Conservation (phyloP, 768 basidiomycete genomes). For the Galerina marginata region DNA sequence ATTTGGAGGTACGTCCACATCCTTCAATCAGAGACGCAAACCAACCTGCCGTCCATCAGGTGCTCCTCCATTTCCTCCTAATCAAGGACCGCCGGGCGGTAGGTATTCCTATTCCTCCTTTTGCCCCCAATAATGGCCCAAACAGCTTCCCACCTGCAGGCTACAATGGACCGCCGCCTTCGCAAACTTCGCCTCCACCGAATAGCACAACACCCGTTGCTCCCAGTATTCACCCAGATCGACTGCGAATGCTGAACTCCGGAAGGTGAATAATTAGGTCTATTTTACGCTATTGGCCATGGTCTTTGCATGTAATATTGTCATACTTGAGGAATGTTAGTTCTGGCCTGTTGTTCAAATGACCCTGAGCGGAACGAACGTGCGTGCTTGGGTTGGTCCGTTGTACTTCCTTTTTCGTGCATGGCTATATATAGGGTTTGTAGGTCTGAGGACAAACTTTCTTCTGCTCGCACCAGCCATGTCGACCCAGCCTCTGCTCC, state of each 20-base stretch:
- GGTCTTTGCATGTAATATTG: too few species aligned
- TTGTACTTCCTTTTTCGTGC: slow-evolving; percentile 19
- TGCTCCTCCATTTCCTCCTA: slow-evolving; percentile 60
- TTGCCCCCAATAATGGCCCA: slow-evolving; percentile 42
- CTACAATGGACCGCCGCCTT: slow-evolving; percentile 41
- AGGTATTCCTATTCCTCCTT: slow-evolving; percentile 49
- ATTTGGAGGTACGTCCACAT: slow-evolving; percentile 24
- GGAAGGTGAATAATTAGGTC: slow-evolving; percentile 25
- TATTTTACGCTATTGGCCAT: background rate
- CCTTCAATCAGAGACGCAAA: background rate
- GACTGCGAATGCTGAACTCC: slow-evolving; percentile 76
- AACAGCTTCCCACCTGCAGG: slow-evolving; percentile 35
- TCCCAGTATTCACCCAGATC: slow-evolving; percentile 84
- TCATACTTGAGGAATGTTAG: too few species aligned
- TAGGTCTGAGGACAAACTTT: background rate
- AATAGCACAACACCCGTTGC: slow-evolving; percentile 39
- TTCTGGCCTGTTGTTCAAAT: background rate
- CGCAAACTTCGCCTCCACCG: slow-evolving; percentile 34
- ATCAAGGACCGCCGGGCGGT: slow-evolving; percentile 44
- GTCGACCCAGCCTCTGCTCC: slow-evolving; percentile 98
- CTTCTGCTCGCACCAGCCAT: slow-evolving; percentile 46
- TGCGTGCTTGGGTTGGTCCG: slow-evolving; percentile 26
- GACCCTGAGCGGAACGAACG: slow-evolving; percentile 22
- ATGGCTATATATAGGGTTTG: slow-evolving; percentile 24
- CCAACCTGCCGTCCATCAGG: slow-evolving; percentile 27